Evolutionary conservation across 176 grass and related monocot species (phyloP).

Genomic region (Oryza brachyantha): DNA sequence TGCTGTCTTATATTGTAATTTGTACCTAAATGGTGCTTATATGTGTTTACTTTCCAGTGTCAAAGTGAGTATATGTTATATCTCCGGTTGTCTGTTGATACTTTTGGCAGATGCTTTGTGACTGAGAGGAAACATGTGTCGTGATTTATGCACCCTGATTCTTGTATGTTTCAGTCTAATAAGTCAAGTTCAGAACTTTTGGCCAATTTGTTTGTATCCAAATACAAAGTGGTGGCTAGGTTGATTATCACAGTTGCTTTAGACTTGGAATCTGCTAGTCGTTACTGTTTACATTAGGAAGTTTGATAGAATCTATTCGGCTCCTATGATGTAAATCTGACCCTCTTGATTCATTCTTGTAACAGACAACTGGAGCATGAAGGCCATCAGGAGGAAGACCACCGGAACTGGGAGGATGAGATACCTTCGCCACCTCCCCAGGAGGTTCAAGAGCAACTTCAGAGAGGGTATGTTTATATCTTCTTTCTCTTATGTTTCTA

Average conservation of each 20-base stretch:
- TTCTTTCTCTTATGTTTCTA: not conserved
- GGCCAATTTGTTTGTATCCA: not conserved
- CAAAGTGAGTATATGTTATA: too few species aligned
- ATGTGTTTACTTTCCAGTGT: not conserved
- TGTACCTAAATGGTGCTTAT: not conserved
- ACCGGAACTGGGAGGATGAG: conserved; percentile 85
- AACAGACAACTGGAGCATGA: conserved; percentile 88
- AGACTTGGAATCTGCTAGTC: too few species aligned
- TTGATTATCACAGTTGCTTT: not conserved
- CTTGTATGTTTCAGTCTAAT: not conserved
- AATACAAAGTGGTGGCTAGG: too few species aligned
- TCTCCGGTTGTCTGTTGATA: too few species aligned
- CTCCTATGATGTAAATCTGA: not conserved
- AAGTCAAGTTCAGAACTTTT: not conserved
- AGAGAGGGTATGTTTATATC: conserved; percentile 59
- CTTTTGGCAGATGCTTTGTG: too few species aligned
- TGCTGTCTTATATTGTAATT: not conserved
- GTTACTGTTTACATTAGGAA: not conserved
- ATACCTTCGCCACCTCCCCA: conserved; percentile 74
- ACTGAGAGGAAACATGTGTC: not conserved
- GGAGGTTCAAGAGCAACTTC: conserved; percentile 89
- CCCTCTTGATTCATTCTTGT: not conserved
- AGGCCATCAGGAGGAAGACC: conserved; percentile 88
- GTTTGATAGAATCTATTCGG: not conserved
- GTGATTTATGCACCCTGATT: not conserved